These are phyloP conservation scores for Fusarium sulawesiense DNA, from an alignment of 2,329 filamentous ascomycete species.

Conservation along the genomic window DNA sequence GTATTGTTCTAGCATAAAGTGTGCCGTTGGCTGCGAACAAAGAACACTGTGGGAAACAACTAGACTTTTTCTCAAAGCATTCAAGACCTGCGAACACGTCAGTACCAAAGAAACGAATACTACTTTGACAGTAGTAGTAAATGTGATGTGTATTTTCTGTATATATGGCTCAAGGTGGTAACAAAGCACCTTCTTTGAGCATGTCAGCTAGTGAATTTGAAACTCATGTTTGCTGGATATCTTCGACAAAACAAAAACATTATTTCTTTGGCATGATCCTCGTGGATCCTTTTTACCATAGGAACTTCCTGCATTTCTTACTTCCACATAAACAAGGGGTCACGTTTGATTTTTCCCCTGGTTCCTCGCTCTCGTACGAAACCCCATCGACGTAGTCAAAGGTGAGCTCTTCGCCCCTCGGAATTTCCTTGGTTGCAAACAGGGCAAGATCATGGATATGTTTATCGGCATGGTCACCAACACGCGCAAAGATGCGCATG, in stretches of 20 bases:
- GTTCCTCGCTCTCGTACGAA: constrained; percentile 60
- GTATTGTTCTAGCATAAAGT: not conserved
- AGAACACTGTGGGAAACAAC: not conserved
- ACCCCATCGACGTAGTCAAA: constrained; percentile 83
- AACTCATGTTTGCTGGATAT: not conserved
- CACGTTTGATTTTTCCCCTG: constrained; percentile 62
- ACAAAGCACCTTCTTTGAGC: not conserved
- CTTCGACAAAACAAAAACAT: not conserved
- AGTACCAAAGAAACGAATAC: not conserved
- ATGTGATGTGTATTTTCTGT: not conserved
- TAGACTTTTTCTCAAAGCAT: not conserved
- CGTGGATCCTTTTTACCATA: constrained; percentile 64
- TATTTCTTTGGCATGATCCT: not conserved
- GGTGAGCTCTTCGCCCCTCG: constrained; percentile 74
- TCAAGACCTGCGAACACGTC: not conserved
- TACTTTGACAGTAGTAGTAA: not conserved
- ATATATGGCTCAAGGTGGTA: not conserved
- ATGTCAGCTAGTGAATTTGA: not conserved
- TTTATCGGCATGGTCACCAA: constrained; percentile 80
- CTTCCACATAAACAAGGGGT: constrained; percentile 72
- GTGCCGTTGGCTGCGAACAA: not conserved
- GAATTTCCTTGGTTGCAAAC: constrained; percentile 76
- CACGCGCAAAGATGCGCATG: constrained; percentile 80
- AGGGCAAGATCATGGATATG: constrained; percentile 81
- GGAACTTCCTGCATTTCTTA: constrained; percentile 72